Evolutionary conservation across 306 rosid species (phyloP).

Genomic region (Trichosanthes cucumerina): DNA sequence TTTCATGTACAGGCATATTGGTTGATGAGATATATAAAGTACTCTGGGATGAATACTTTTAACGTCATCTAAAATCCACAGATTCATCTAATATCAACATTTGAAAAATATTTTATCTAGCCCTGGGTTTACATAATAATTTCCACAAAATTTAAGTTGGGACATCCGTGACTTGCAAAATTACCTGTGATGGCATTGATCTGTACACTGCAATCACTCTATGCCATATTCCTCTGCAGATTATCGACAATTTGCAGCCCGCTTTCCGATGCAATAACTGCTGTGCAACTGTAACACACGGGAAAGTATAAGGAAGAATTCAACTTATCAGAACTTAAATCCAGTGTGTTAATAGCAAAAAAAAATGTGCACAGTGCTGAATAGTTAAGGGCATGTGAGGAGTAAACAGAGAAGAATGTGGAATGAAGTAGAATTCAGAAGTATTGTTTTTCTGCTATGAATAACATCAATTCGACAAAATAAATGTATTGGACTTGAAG

Average conservation of each 20-base stretch:
- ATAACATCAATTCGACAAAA: neutral
- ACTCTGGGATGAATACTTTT: neutral
- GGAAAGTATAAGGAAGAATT: neutral
- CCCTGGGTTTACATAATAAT: neutral
- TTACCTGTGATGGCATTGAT: constrained; percentile 4
- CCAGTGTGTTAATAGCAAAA: neutral
- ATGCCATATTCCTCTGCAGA: constrained; percentile 19
- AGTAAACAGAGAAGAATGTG: neutral
- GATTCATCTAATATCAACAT: neutral
- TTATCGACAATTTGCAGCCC: constrained; percentile 25
- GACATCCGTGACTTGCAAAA: neutral
- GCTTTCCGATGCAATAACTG: constrained; percentile 26
- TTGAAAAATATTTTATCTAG: neutral
- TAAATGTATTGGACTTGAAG: neutral
- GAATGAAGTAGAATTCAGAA: neutral
- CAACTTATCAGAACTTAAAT: neutral
- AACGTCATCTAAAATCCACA: neutral
- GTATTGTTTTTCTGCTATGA: neutral
- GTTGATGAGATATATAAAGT: neutral
- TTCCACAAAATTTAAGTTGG: neutral
- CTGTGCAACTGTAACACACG: constrained; percentile 25
- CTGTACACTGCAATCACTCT: constrained; percentile 6
- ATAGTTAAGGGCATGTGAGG: neutral
- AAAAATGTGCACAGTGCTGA: neutral
- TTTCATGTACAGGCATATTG: neutral